Evolutionary conservation across 306 rosid species (phyloP).

Genomic region (Gastrolobium bilobum): DNA sequence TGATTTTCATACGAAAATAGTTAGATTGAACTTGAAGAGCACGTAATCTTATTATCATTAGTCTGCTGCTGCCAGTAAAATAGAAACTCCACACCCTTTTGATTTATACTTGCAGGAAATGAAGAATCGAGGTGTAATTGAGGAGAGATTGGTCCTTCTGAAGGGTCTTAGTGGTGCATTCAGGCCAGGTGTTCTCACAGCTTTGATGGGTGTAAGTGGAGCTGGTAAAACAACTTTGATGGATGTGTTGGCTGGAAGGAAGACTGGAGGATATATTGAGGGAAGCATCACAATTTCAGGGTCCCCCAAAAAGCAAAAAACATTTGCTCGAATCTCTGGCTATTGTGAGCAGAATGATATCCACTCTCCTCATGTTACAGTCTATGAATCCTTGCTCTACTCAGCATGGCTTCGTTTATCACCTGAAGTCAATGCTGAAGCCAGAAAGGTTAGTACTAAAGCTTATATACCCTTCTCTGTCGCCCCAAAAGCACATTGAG

Average conservation of each 20-base stretch:
- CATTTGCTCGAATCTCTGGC: conserved; percentile 79
- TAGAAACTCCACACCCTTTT: not conserved
- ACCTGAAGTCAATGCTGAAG: conserved; percentile 54
- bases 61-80: not conserved
- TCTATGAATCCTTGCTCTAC: conserved; percentile 74
- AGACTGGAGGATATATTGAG: conserved; percentile 82
- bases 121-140: conserved; percentile 66
- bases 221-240: conserved; percentile 88
- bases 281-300: conserved; percentile 76
- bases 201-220: conserved; percentile 89
- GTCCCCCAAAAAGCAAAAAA: conserved; percentile 74
- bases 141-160: conserved; percentile 69
- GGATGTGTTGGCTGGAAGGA: conserved; percentile 88
- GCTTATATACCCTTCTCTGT: not conserved
- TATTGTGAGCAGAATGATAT: conserved; percentile 89
- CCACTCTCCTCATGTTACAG: conserved; percentile 84
- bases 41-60: not conserved
- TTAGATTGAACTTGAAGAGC: not conserved
- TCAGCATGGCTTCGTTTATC: conserved; percentile 87
- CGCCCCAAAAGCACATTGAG: not conserved
- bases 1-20: not conserved
- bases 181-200: conserved; percentile 87
- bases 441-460: conserved; percentile 60
- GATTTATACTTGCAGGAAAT: conserved; percentile 63
- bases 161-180: conserved; percentile 74